Base-by-base conservation (phyloP, 2,329 filamentous ascomycete species). In the Conoideocrella luteorostrata region DNA sequence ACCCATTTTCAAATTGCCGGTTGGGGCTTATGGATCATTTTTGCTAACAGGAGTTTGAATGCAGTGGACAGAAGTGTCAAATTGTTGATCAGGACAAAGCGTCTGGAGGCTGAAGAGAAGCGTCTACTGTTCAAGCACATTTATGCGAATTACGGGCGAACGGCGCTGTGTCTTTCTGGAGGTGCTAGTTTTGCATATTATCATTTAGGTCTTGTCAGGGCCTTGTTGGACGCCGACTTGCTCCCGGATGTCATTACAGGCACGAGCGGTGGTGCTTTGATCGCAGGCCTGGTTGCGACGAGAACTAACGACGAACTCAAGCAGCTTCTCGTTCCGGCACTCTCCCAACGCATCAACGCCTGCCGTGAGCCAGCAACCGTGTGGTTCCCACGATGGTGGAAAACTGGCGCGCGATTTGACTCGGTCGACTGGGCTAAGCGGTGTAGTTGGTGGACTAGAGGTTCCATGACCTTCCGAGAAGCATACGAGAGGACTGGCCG, bases 151-250 rank as follows among this genome's bases (percentile, higher is more conserved):
- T 95, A 86, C 56, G 93, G 93, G 23, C 83, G 91, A 23, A 95
- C 91, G 6, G 93, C 93, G 0, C 72, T 98, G 3, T 98, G 91
- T 59, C 71, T 98, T 2, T 96, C 89, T 4, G 93, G 93, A 2
- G 93, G 93, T 1, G 93, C 91, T 4, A 87, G 86, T 0, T 96
- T 98, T 65, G 89, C 93, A 5, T 97, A 95, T 62, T 97, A 97
- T 61, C 93, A 98, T 62, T 88, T 96, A 51, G 93, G 93, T 10
- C 87, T 98, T 9, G 79, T 93, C 39, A 91, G 88, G 61, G 91
- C 90, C 7, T 74, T 97, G 4, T 71, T 97, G 5, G 93, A 97
- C 56, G 86, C 88, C 11, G 78, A 86, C 46, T 72, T 95, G 2
- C 69, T 98, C 1, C 93, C 93, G 0, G 86, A 94, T 50, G 91